Percentiles rank a stretch among this genome's conserved stretches.
Evolutionary conservation across 2,329 filamentous ascomycete genomes (phyloP).

Genomic region (Trichothecium sympodiale): DNA sequence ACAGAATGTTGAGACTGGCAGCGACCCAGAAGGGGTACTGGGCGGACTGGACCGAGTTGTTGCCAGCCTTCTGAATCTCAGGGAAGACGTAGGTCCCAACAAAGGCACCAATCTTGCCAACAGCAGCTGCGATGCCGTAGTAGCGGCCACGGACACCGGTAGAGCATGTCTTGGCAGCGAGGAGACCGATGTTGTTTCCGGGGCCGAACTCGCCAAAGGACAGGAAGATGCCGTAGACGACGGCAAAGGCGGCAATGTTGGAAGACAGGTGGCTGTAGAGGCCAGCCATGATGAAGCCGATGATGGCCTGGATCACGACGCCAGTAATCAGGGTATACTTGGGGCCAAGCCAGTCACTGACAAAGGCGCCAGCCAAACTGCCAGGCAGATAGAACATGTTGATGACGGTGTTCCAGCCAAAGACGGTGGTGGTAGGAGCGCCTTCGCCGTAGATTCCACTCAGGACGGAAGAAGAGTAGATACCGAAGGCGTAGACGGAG

Average conservation of each 20-base stretch:
- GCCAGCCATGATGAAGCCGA: conserved; percentile 85
- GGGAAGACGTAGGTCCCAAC: conserved; percentile 77
- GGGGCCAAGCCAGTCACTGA: conserved; percentile 70
- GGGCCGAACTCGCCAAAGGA: conserved; percentile 52
- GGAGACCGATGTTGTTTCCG: conserved; percentile 81
- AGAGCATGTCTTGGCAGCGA: conserved; percentile 79
- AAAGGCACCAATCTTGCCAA: conserved; percentile 73
- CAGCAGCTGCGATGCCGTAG: conserved; percentile 60
- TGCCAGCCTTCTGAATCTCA: conserved; percentile 52
- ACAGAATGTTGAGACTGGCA: conserved; percentile 64
- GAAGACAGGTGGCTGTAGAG: conserved; percentile 61
- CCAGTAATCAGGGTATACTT: conserved; percentile 62
- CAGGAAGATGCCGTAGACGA: conserved; percentile 26
- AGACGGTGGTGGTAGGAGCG: conserved; percentile 60
- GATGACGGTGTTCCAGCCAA: conserved; percentile 83
- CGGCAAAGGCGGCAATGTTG: conserved; percentile 23
- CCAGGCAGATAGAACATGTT: conserved; percentile 86
- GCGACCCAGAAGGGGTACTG: conserved; percentile 91
- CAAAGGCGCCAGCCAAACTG: conserved; percentile 63
- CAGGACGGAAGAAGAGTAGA: conserved; percentile 72
- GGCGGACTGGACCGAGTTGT: conserved; percentile 44
- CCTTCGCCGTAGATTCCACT: conserved; percentile 46
- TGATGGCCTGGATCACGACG: conserved; percentile 59
- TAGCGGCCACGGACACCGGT: conserved; percentile 74
- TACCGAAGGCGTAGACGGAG: conserved; percentile 71